phyloP scores from a whole-genome alignment of 2,329 filamentous ascomycete genomes.

The Cadophora sp. region DNA sequence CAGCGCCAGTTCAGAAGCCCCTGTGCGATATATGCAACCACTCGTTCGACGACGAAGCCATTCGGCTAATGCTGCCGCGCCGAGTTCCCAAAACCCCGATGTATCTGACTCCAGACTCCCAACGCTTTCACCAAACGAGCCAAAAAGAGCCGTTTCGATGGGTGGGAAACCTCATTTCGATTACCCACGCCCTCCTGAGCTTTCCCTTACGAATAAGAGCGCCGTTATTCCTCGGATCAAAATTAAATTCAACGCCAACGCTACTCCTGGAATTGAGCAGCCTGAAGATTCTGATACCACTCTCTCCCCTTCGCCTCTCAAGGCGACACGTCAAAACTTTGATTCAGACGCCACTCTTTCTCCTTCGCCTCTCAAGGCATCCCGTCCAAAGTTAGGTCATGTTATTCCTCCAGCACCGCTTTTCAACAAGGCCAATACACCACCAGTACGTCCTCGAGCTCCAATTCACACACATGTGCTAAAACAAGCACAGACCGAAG shows the following conservation, averaged over 20 bases:
- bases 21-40: neutral
- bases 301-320: constrained; percentile 11
- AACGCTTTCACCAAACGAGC: neutral
- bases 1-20: neutral
- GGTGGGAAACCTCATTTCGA: neutral
- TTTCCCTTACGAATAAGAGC: neutral
- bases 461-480: constrained; percentile 7
- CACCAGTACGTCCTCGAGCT: constrained; percentile 10
- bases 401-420: neutral
- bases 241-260: neutral
- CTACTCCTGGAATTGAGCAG: neutral
- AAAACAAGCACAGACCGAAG: constrained; percentile 3
- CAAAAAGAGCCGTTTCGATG: neutral
- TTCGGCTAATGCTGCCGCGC: neutral
- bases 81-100: neutral
- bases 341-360: neutral
- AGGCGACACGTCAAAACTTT: neutral
- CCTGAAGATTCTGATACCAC: neutral
- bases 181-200: neutral
- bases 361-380: neutral
- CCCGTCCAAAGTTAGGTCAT: neutral
- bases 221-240: neutral
- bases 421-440: neutral
- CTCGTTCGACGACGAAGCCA: neutral
- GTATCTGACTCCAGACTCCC: neutral